phyloP scores from a whole-genome alignment of 805 yeast species.

The Candida vartiovaarae region DNA sequence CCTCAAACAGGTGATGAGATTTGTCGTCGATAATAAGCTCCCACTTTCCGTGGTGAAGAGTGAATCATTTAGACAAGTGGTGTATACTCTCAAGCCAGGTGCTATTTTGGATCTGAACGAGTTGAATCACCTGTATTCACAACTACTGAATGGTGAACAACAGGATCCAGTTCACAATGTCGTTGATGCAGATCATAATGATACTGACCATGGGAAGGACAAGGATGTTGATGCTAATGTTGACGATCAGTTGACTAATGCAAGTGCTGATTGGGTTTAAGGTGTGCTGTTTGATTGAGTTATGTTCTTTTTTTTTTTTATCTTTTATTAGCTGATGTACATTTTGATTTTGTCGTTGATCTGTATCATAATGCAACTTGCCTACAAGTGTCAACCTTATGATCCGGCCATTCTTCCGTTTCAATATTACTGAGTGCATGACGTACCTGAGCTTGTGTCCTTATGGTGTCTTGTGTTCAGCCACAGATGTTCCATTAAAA shows the following conservation, averaged over 20 bases:
- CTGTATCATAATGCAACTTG: no score
- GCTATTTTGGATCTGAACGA: constrained; percentile 41
- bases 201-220: not conserved
- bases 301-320: no score
- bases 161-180: not conserved
- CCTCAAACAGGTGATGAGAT: not conserved
- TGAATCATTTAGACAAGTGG: constrained; percentile 42
- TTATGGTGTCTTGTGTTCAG: no score
- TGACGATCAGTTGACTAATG: not conserved
- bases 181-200: not conserved
- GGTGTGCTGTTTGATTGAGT: no score
- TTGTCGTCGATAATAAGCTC: not conserved
- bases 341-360: no score
- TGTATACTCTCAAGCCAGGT: constrained; percentile 43
- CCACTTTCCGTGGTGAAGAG: not conserved
- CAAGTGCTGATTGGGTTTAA: not conserved
- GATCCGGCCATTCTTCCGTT: no score
- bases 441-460: no score
- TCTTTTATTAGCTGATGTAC: no score
- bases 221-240: not conserved
- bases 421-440: no score
- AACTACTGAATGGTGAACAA: not conserved
- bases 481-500: no score
- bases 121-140: constrained; percentile 26
- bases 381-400: no score